phyloP scores from a whole-genome alignment of 2,329 filamentous ascomycete genomes.

The Ambrosiella cleistominuta region DNA sequence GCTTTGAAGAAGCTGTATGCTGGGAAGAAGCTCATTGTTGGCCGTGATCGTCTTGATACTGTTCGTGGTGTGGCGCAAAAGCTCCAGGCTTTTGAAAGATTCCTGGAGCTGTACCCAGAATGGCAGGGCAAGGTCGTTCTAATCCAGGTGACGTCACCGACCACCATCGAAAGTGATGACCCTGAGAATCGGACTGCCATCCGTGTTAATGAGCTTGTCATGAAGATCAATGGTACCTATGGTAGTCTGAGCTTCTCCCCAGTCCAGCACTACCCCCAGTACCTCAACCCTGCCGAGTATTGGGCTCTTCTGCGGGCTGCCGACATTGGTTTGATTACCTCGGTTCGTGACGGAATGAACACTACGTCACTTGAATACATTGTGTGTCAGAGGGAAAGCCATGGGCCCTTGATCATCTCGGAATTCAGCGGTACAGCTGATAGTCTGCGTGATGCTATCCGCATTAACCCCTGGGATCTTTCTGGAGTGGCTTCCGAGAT shows the following conservation, averaged over 20 bases:
- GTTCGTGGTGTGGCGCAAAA: slow-evolving; percentile 92
- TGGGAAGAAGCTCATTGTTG: slow-evolving; percentile 91
- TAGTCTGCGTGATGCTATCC: slow-evolving; percentile 68
- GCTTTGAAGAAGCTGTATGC: slow-evolving; percentile 60
- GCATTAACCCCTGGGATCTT: slow-evolving; percentile 94
- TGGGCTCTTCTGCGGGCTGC: slow-evolving; percentile 81
- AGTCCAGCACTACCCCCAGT: slow-evolving; percentile 88
- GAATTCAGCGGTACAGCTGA: slow-evolving; percentile 92
- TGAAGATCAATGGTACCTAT: slow-evolving; percentile 78
- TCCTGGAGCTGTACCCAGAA: slow-evolving; percentile 76
- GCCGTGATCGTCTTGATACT: slow-evolving; percentile 81
- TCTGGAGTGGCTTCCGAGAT: slow-evolving; percentile 71
- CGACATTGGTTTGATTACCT: slow-evolving; percentile 87
- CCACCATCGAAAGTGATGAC: slow-evolving; percentile 61
- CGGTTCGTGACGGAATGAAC: slow-evolving; percentile 94
- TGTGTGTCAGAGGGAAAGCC: slow-evolving; percentile 71
- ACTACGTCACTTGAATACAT: slow-evolving; percentile 92
- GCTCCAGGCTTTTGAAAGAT: slow-evolving; percentile 81
- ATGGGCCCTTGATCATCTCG: slow-evolving; percentile 80
- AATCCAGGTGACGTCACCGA: slow-evolving; percentile 87
- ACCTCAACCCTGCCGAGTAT: slow-evolving; percentile 77
- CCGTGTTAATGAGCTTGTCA: slow-evolving; percentile 78
- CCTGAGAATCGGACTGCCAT: slow-evolving; percentile 65
- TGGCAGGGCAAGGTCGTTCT: slow-evolving; percentile 86
- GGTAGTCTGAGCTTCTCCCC: slow-evolving; percentile 79